Conservation (phyloP, 2,329 filamentous ascomycete species). For the Penicillium verrucosum region DNA sequence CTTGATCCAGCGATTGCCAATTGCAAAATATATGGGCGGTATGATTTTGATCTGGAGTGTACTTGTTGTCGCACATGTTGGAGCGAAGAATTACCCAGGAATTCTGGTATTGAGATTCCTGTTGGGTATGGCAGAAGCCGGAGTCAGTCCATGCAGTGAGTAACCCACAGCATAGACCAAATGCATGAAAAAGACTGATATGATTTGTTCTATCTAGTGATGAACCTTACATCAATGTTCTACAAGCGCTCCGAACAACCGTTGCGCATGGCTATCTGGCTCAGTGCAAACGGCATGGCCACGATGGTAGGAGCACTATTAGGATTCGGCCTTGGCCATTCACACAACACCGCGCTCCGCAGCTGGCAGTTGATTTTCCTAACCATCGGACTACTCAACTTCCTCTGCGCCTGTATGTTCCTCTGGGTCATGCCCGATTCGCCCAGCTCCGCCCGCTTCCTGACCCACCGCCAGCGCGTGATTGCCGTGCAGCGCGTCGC, state of each 20-base stretch:
- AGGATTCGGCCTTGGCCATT: slow-evolving; percentile 36
- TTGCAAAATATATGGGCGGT: slow-evolving; percentile 42
- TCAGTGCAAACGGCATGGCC: slow-evolving; percentile 38
- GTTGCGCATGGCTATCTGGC: slow-evolving; percentile 35
- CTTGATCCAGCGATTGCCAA: slow-evolving; percentile 42
- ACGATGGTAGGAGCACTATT: slow-evolving; percentile 39
- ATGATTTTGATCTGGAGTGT: slow-evolving; percentile 45
- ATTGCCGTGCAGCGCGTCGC: slow-evolving; percentile 43
- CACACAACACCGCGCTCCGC: slow-evolving; percentile 24
- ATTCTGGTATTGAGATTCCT: slow-evolving; percentile 48
- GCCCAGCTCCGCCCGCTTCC: slow-evolving; percentile 38
- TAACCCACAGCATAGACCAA: neutral
- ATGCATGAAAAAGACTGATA: neutral
- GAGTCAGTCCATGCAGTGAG: slow-evolving; percentile 34
- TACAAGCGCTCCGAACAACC: slow-evolving; percentile 40
- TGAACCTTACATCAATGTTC: slow-evolving; percentile 39
- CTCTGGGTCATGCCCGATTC: slow-evolving; percentile 39
- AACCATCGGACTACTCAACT: slow-evolving; percentile 44
- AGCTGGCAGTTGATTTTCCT: slow-evolving; percentile 44
- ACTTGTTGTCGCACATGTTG: slow-evolving; percentile 40
- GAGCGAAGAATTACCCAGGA: slow-evolving; percentile 40
- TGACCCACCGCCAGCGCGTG: slow-evolving; percentile 39
- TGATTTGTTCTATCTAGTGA: slow-evolving; percentile 26
- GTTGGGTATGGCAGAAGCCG: slow-evolving; percentile 44
- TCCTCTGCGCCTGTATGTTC: slow-evolving; percentile 40